Evolutionary conservation across 1,139 yeast genomes (phyloP), one percentile per base, ranked within the genome.

Genomic region (Suhomyces bolitotheri): DNA sequence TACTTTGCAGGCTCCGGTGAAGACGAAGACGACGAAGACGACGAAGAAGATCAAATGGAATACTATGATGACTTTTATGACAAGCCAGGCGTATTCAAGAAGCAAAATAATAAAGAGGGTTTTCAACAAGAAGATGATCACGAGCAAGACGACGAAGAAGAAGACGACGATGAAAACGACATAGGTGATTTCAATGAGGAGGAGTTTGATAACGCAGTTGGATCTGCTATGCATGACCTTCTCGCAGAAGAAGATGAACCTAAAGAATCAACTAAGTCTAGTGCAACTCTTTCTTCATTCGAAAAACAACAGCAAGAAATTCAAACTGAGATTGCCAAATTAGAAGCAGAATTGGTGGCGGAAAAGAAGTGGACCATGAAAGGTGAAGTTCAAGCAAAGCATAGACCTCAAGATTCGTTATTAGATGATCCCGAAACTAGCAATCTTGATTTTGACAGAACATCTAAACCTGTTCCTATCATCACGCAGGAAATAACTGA

Each of bases 281-380:
- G 53, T 1, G 46, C 48, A 9, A 45, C 50, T 12, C 60, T 89
- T 40, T 87, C 97, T 0, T 77, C 88, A 4, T 88, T 79, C 55
- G 96, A 92, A 58, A 84, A 78, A 50, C 95, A 89, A 55, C 97
- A 90, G 58, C 69, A 71, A 37, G 79, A 77, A 40, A 71, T 92
- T 22, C 86, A 82, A 53, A 72, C 74, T 27, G 95, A 92, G 60
- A 92, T 92, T 43, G 76, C 76, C 25, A 72, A 76, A 49, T 69
- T 89, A 34, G 98, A 92, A 62, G 78, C 80, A 23, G 97, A 90
- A 55, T 82, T 94, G 19, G 81, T 92, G 17, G 92, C 89, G 2
- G 92, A 85, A 43, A 92, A 92, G 66, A 82, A 82, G 52, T 92
- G 98, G 98, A 81, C 95, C 7, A 74, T 90, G 74, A 84, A 82